Evolutionary conservation across 2,329 filamentous ascomycete genomes (phyloP), one percentile per base, ranked within the genome.

Genomic region (Thielaviopsis euricoi): DNA sequence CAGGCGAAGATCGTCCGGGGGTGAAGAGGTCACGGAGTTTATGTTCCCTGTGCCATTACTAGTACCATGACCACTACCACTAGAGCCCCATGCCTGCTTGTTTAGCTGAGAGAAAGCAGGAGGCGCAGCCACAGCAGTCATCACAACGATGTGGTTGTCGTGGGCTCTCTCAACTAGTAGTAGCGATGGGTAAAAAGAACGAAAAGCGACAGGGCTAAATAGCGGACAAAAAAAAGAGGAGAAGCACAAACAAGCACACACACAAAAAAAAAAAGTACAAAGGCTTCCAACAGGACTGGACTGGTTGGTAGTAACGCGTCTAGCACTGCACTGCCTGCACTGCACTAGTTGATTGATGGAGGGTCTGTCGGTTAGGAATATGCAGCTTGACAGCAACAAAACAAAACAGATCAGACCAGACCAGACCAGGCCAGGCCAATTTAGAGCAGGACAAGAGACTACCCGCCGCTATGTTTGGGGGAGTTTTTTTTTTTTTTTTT

Each of bases 1-100:
- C 80, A 95, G 90, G 70, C 86, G 82, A 64, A 85, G 82, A 71
- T 95, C 88, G 74, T 95, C 89, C 67, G 85, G 78, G 74, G 79
- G 75, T 65, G 50, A 57, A 52, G 48, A 55, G 43, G 25, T 59
- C 40, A 60, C 33, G 7, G 51, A 54, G 48, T 51, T 57, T 50
- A 37, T 25, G 37, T 56, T 29, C 29, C 43, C 52, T 26, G 52
- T 29, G 43, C 29, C 57, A 55, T 46, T 51, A 33, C 37, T 15
- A 52, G 37, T 46, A 52, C 61, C 69, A 69, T 64, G 37, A 43
- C 56, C 25, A 49, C 29, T 58, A 51, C 76, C 74, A 71, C 76
- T 82, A 79, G 78, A 74, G 68, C 77, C 75, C 81, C 81, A 85
- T 83, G 74, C 75, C 76, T 79, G 75, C 70, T 81, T 76, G 67